Percentiles rank a stretch among this genome's conserved stretches.
Evolutionary conservation across 129 eudicot species (phyloP).

Genomic region (Scalesia atractyloides): DNA sequence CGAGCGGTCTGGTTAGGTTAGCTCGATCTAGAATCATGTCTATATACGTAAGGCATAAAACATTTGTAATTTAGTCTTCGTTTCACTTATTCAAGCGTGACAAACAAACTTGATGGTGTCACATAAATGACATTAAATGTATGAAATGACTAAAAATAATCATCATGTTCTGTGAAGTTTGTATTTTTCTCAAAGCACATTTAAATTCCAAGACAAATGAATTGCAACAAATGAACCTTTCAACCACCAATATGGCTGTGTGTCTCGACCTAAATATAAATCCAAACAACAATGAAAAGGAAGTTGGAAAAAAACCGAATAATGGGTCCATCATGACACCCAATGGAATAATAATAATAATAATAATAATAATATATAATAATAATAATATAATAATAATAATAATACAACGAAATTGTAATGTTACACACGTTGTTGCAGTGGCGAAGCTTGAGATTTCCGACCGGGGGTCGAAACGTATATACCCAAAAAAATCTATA

Average conservation of each 20-base stretch:
- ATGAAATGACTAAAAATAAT: slow-evolving; percentile 19
- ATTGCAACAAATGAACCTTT: slow-evolving; percentile 33
- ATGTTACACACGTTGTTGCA: too few species aligned
- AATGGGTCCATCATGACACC: slow-evolving; percentile 1
- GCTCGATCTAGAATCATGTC: neutral
- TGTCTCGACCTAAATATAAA: slow-evolving; percentile 22
- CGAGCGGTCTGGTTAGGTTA: neutral
- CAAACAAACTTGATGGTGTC: slow-evolving; percentile 7
- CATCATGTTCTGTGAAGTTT: slow-evolving; percentile 26
- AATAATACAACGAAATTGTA: too few species aligned
- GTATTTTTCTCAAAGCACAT: slow-evolving; percentile 17
- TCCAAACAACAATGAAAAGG: slow-evolving; percentile 19
- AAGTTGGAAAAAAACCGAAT: neutral
- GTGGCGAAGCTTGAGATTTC: too few species aligned
- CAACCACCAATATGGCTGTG: slow-evolving; percentile 32
- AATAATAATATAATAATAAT: too few species aligned
- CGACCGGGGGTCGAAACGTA: too few species aligned
- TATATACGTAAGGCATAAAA: neutral
- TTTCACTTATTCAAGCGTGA: neutral
- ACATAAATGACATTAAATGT: slow-evolving; percentile 21
- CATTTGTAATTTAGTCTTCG: slow-evolving; percentile 14
- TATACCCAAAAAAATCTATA: too few species aligned
- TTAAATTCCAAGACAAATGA: slow-evolving; percentile 30
- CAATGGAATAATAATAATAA: too few species aligned
- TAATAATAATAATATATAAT: too few species aligned